phyloP scores from a whole-genome alignment of 2,329 filamentous ascomycete species.

The Aspergillus candidus region DNA sequence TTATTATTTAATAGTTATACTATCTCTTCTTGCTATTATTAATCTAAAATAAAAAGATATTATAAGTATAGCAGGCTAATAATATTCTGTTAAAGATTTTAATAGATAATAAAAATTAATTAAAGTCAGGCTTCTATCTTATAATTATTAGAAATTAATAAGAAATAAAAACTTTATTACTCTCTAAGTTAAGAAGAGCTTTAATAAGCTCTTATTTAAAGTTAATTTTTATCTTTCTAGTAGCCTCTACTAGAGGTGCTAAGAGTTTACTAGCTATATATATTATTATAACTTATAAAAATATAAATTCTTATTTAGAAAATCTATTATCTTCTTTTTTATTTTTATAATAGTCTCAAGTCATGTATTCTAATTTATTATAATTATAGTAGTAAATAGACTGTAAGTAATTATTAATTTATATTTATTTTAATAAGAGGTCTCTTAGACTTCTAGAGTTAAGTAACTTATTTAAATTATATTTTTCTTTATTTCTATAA shows the following conservation, averaged over 20 bases:
- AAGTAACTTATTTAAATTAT: too few relatives aligned
- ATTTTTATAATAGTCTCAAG: background rate
- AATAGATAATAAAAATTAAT: background rate
- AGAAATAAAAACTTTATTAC: too few relatives aligned
- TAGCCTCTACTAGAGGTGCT: too few relatives aligned
- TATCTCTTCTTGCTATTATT: background rate
- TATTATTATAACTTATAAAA: background rate
- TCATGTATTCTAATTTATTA: background rate
- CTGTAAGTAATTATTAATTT: too few relatives aligned
- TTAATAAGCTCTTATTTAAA: too few relatives aligned
- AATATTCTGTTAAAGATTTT: background rate
- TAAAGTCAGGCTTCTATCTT: background rate
- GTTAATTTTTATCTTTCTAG: too few relatives aligned
- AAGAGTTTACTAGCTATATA: background rate
- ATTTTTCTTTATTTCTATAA: too few relatives aligned
- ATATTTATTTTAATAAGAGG: too few relatives aligned
- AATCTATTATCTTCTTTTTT: too few relatives aligned
- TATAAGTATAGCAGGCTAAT: slow-evolving; percentile 1
- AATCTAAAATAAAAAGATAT: slow-evolving; percentile 2
- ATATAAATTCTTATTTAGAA: background rate
- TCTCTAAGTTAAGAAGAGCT: too few relatives aligned
- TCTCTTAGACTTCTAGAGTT: too few relatives aligned
- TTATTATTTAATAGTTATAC: background rate
- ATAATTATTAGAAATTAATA: too few relatives aligned
- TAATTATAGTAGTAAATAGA: background rate